phyloP scores from a whole-genome alignment of 2,329 filamentous ascomycete genomes.

The Leptographium procerum region DNA sequence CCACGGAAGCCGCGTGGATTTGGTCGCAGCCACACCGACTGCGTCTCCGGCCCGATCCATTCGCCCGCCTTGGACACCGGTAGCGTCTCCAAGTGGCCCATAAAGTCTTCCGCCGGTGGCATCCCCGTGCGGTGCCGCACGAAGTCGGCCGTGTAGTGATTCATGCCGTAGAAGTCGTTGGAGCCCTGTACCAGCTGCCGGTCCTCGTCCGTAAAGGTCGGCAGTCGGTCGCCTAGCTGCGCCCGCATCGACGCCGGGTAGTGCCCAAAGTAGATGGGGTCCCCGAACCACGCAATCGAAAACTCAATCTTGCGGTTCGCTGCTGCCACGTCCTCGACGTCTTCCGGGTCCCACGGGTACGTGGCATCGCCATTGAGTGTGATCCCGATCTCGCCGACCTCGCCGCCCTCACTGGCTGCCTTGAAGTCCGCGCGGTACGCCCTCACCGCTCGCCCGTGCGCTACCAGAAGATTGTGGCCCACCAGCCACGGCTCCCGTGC shows the following conservation, averaged over 20 bases:
- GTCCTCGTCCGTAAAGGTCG: constrained; percentile 63
- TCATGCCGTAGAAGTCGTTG: constrained; percentile 93
- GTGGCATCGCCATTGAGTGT: constrained; percentile 77
- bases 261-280: constrained; percentile 74
- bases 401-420: constrained; percentile 48
- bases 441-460: constrained; percentile 72
- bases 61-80: constrained; percentile 61
- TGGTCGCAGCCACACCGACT: constrained; percentile 71
- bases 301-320: constrained; percentile 77
- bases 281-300: constrained; percentile 77
- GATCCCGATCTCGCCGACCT: constrained; percentile 56
- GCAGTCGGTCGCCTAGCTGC: constrained; percentile 69
- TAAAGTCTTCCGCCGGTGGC: constrained; percentile 53
- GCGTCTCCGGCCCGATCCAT: constrained; percentile 69
- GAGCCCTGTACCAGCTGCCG: constrained; percentile 65
- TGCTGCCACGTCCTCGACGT: constrained; percentile 64
- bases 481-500: constrained; percentile 71
- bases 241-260: constrained; percentile 76
- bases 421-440: constrained; percentile 77
- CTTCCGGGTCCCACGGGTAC: constrained; percentile 71
- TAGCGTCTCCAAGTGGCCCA: constrained; percentile 64
- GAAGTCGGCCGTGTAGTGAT: constrained; percentile 86
- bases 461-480: constrained; percentile 68
- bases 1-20: constrained; percentile 66
- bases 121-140: constrained; percentile 58